Base-by-base conservation (phyloP, 306 rosid genomes). In the Abrus pulchellus region DNA sequence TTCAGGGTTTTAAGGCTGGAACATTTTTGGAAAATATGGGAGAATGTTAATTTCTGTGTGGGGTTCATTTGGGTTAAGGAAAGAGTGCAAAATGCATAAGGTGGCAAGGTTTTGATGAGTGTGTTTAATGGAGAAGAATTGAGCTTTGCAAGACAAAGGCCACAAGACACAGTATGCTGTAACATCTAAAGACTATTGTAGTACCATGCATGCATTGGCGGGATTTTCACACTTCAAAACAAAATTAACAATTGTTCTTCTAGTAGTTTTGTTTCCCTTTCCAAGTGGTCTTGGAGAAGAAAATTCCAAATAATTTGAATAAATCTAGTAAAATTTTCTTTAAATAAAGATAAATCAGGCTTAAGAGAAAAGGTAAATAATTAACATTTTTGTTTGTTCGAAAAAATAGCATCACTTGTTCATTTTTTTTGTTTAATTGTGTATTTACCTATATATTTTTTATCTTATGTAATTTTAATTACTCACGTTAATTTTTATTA, bases 21-120 rank as follows among this genome's bases (percentile, higher is more conserved):
- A 87, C 97, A 92, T 82, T 84, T 90, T 76, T 92, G 98, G 81
- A 92, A 90, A 70, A 92, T 86, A 14, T 85, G 86, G 76, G 96
- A 94, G 74, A 90, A 94, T 33, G 93, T 93, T 82, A 73, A 80
- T 76, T 80, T 85, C 5, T 68, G 85, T 43, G 88, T 36, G 82
- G 89, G 87, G 65, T 57, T 82, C 71, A 77, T 84, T 49, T 82
- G 79, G 68, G 59, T 59, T 28, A 73, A 56, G 6, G 85, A 69
- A 81, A 61, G 45, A 41, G 86, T 66, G 40, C 84, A 82, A 66
- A 68, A 90, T 68, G 87, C 34, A 77, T 4, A 65, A 11, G 33
- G 14, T 6, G 69, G 62, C 11, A 41, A 47, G 44, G 54, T 4
- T 27, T 70, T 75, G 82, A 3, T 3, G 1, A 74, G 45, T 28